Base-by-base conservation (phyloP, 495 filamentous ascomycete species). In the Aspergillus heteromorphus region DNA sequence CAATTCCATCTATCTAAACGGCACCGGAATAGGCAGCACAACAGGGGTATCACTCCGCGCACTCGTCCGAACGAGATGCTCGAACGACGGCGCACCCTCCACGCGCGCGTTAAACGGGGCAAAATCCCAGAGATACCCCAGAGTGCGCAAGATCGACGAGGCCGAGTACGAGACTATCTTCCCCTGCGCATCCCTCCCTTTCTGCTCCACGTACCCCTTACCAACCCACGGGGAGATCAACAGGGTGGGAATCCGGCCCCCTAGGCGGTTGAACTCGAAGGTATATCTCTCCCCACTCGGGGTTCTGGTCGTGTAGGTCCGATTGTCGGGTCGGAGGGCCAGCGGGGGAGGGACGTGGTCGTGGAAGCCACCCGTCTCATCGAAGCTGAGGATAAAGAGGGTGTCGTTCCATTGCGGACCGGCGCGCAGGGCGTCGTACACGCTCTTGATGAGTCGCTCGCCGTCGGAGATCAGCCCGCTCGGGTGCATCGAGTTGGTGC, bases 331-430 rank as follows among this genome's bases (percentile, higher is more conserved):
- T 30, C 59, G 70, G 6, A 67, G 60, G 34, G 67, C 70, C 17
- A 71, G 60, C 5, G 76, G 76, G 1, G 77, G 67, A 2, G 75
- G 68, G 19, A 78, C 74, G 59, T 79, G 77, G 65, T 79, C 77
- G 47, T 66, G 66, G 72, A 78, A 79, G 36, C 75, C 75, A 20
- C 77, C 74, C 16, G 66, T 73, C 66, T 79, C 76, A 55, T 79
- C 77, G 49, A 74, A 80, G 52, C 73, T 80, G 14, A 80, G 59
- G 54, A 79, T 67, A 51, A 78, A 70, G 20, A 80, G 67, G 7
- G 75, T 75, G 18, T 72, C 45, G 1, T 75, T 54, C 76, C 77
- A 80, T 45, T 77, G 73, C 0, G 73, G 77, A 10, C 65, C 59
- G 40, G 64, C 53, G 49, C 74, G 75, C 45, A 80, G 60, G 18